These are phyloP conservation scores for Pseudopediastrum boryanum DNA, from an alignment of 139 green algal genomes.

Conservation along the genomic window DNA sequence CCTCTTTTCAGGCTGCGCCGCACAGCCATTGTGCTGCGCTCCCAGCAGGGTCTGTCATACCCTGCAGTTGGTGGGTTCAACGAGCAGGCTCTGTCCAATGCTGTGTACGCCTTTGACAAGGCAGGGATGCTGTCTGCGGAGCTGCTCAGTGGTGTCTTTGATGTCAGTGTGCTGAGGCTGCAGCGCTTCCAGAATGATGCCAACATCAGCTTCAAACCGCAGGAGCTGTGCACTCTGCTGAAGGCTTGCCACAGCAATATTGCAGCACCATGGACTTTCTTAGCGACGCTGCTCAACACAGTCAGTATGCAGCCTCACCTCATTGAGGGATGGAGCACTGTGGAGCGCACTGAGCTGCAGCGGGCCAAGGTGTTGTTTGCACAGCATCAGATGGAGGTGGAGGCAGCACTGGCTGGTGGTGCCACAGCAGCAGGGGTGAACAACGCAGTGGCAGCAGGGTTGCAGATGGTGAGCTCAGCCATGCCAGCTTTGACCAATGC, in stretches of 20 bases:
- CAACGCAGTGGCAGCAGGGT: too few relatives aligned
- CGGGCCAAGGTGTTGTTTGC: too few relatives aligned
- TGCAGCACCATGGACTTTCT: conserved; percentile 33
- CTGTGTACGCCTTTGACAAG: conserved; percentile 63
- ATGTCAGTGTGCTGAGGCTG: conserved; percentile 49
- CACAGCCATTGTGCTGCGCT: conserved; percentile 35
- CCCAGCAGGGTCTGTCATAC: conserved; percentile 13
- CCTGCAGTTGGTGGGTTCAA: conserved; percentile 55
- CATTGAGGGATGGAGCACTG: conserved; percentile 28
- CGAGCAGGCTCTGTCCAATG: conserved; percentile 66
- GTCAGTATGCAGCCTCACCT: conserved; percentile 6
- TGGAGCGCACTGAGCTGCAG: conserved; percentile 32
- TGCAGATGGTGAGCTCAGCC: too few relatives aligned
- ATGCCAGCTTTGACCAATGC: too few relatives aligned
- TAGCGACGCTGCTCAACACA: conserved; percentile 25
- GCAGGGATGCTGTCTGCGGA: conserved; percentile 49
- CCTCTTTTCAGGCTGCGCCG: conserved; percentile 41
- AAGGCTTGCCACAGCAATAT: conserved; percentile 35
- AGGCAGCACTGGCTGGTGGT: too few relatives aligned
- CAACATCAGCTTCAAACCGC: conserved; percentile 34
- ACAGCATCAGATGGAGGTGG: too few relatives aligned
- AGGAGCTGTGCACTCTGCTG: conserved; percentile 46
- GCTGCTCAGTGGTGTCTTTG: conserved; percentile 54
- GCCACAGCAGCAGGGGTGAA: too few relatives aligned
- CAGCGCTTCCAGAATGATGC: conserved; percentile 15